Base-by-base conservation (phyloP, 2,329 filamentous ascomycete species). In the Epichloe coenophiala region DNA sequence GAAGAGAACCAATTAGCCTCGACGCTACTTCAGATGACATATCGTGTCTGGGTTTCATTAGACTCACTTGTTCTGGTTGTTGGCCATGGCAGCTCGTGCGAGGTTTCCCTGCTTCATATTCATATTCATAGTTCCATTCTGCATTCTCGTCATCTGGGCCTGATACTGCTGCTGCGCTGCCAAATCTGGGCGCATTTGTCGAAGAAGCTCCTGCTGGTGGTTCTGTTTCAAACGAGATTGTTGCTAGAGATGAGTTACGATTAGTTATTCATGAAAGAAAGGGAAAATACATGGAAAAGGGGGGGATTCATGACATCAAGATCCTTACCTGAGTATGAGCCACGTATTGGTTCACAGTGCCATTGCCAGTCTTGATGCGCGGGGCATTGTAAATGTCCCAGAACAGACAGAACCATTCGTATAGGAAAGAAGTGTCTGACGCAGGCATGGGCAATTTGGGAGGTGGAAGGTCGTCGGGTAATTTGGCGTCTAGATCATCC, bases 401-500 rank as follows among this genome's bases (percentile, higher is more conserved):
- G 67, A 98, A 98, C 48, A 96, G 78, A 62, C 84, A 88, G 73
- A 94, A 98, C 93, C 93, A 98, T 62, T 97, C 93, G 59, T 88
- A 85, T n/a, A 98, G 74, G 62, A 98, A 97, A 27, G 87, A 88
- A 55, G 79, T 86, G 60, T 84, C 85, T 50, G 77, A 77, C 54
- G 74, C 74, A 46, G 78, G 77, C 63, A 74, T 76, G 12, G 83
- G 81, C 5, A 88, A 72, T 55, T 81, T 81, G 12, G 88, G 83
- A 6, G 79, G 75, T 4, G 91, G 91, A 39, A 97, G 76, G 61
- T 95, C 89, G 51, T 83, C 79, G 1, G 87, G 86, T 42, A 85
- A 76, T 64, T 91, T 90, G 47, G 75, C 66, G 57, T 87, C 83
- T 53, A 84, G 69, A 55, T 85, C 83, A 57, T 91, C 85, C 69